These are phyloP conservation scores for Sporobolomyces pararoseus DNA, from an alignment of 768 basidiomycete genomes.

Conservation along the genomic window DNA sequence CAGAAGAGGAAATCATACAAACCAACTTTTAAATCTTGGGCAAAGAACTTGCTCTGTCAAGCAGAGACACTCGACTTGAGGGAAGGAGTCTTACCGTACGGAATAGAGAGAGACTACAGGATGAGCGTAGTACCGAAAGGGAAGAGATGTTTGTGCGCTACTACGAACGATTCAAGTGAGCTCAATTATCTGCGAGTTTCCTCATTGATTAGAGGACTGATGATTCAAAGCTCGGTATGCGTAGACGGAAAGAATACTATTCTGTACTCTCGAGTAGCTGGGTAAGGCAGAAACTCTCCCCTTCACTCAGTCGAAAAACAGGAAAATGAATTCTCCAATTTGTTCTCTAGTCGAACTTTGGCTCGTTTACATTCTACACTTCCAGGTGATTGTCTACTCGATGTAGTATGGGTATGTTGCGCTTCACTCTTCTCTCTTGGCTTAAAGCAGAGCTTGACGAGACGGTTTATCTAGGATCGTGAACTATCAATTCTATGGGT, in stretches of 20 bases:
- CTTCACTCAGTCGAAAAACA: not conserved
- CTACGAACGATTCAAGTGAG: conserved; percentile 15
- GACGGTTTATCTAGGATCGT: conserved; percentile 1
- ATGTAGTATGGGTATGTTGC: conserved; percentile 25
- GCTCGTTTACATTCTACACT: conserved; percentile 12
- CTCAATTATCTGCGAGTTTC: not conserved
- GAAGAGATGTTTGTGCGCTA: conserved; percentile 36
- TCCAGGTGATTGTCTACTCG: conserved; percentile 27
- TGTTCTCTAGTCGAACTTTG: conserved; percentile 21
- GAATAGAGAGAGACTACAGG: conserved; percentile 21
- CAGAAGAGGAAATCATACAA: conserved; percentile 14
- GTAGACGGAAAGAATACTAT: conserved; percentile 31
- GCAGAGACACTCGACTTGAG: conserved; percentile 37
- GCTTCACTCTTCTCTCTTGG: too few species aligned
- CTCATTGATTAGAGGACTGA: too few species aligned
- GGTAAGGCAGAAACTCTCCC: not conserved
- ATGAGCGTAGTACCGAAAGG: conserved; percentile 32
- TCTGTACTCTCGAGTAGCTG: conserved; percentile 30
- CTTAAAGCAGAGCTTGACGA: not conserved
- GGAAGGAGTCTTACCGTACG: conserved; percentile 13
- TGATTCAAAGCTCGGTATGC: not conserved
- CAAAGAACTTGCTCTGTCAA: conserved; percentile 27
- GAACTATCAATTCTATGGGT: conserved; percentile 22
- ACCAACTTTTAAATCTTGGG: conserved; percentile 29
- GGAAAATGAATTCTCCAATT: not conserved